Conservation (phyloP, 208 protist species). For the Acanthamoeba polyphaga region DNA sequence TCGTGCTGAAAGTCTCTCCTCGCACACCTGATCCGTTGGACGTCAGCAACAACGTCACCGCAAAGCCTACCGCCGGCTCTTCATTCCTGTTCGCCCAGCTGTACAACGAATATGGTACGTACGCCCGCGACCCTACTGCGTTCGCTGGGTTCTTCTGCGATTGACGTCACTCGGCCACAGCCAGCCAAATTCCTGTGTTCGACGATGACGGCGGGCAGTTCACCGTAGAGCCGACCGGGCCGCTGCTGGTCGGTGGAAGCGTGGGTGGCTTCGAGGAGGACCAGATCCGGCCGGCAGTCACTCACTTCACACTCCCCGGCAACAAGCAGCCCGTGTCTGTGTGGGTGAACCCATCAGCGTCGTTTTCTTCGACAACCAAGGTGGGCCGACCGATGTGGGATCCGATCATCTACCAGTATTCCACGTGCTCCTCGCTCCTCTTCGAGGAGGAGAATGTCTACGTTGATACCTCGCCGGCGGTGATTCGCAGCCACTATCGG, state of each 20-base stretch:
- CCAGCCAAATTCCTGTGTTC: background rate
- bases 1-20: background rate
- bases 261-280: background rate
- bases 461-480: background rate
- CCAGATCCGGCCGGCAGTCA: background rate
- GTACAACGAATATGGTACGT: conserved; percentile 10
- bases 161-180: background rate
- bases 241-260: background rate
- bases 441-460: conserved; percentile 33
- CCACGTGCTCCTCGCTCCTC: background rate
- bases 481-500: conserved; percentile 35
- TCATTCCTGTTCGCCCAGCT: conserved; percentile 24
- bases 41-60: conserved; percentile 5
- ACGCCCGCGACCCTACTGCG: too few species aligned
- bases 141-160: too few species aligned
- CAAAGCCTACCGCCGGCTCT: background rate
- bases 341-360: background rate
- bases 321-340: background rate
- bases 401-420: conserved; percentile 14
- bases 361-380: background rate
- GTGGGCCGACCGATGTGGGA: background rate
- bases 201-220: background rate
- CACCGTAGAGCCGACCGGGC: background rate
- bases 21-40: background rate
- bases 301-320: background rate